These are phyloP conservation scores for Tremellales sp. DNA, from an alignment of 1,284 basidiomycete genomes.

Conservation along the genomic window DNA sequence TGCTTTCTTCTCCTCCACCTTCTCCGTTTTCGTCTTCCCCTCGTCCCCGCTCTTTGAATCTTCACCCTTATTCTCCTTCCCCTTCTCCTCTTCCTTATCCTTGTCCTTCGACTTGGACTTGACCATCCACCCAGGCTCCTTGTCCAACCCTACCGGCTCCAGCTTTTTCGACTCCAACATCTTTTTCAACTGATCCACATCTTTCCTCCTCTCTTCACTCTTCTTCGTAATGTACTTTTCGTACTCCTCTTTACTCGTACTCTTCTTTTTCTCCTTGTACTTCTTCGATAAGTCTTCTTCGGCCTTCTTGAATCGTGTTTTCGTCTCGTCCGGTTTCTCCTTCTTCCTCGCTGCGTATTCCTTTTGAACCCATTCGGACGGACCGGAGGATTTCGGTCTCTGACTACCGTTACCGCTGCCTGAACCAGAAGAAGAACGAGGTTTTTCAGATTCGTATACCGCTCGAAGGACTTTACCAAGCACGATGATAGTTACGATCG, in stretches of 20 bases:
- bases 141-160: slow-evolving; percentile 9
- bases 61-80: background rate
- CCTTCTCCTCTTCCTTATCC: background rate
- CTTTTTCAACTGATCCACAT: slow-evolving; percentile 13
- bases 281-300: slow-evolving; percentile 7
- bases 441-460: slow-evolving; percentile 21
- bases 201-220: slow-evolving; percentile 12
- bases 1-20: background rate
- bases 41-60: background rate
- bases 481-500: slow-evolving; percentile 14
- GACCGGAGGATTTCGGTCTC: background rate
- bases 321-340: slow-evolving; percentile 13
- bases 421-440: slow-evolving; percentile 2
- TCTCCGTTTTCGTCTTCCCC: background rate
- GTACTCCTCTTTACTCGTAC: slow-evolving; percentile 7
- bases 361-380: slow-evolving; percentile 8
- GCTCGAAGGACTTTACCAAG: slow-evolving; percentile 15
- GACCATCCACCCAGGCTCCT: slow-evolving; percentile 1
- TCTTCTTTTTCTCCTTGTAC: slow-evolving; percentile 7
- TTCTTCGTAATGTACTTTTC: slow-evolving; percentile 11
- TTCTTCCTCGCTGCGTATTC: slow-evolving; percentile 11
- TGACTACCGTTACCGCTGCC: background rate
- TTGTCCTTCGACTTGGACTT: background rate
- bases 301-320: slow-evolving; percentile 13
- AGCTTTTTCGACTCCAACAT: slow-evolving; percentile 12